Base-by-base conservation (phyloP, 768 basidiomycete genomes). In the Galerina sulciceps region DNA sequence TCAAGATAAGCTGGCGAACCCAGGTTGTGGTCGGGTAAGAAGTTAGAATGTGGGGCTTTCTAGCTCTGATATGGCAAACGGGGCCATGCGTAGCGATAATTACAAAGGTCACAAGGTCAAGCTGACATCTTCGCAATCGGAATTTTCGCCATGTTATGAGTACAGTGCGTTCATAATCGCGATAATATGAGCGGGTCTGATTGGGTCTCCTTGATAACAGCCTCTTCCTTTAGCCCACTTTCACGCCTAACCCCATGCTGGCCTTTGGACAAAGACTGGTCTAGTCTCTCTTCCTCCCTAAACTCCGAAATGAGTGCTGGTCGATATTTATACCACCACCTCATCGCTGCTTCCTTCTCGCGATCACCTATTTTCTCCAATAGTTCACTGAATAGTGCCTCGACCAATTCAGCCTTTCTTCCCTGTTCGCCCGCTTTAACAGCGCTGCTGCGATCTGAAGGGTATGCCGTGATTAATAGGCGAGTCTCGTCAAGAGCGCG, bases 281-380 rank as follows among this genome's bases (percentile, higher is more conserved):
- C 51, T n/a, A 38, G 48, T 20, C 46, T 43, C 37, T 48, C 58
- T 49, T 41, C 58, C 34, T 60, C 62, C 40, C 57, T 55, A 26
- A 51, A 35, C 43, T 60, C 62, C 45, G 58, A 57, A 45, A 68
- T 43, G 37, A 73, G 57, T 10, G 17, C 50, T 18, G 59, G 51
- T 53, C 70, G 67, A 61, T 83, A 73, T 55, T 81, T 78, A 67
- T 85, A 81, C 91, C 91, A 93, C 91, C 91, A 93, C 44, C 72
- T 75, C 72, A 93, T 81, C 41, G 74, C 85, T 59, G 78, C 78
- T 67, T 84, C 85, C 73, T 88, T 91, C 75, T 89, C 88, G 42
- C 76, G 76, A 67, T 92, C 89, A 13, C 87, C 89, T 2, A 88
- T 81, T 42, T 76, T 79, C 67, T 85, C 83, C 65, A 84, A 71